Evolutionary conservation across 225 moss, liverwort and hornwort species (phyloP).

Genomic region (Marchantia paleacea): DNA sequence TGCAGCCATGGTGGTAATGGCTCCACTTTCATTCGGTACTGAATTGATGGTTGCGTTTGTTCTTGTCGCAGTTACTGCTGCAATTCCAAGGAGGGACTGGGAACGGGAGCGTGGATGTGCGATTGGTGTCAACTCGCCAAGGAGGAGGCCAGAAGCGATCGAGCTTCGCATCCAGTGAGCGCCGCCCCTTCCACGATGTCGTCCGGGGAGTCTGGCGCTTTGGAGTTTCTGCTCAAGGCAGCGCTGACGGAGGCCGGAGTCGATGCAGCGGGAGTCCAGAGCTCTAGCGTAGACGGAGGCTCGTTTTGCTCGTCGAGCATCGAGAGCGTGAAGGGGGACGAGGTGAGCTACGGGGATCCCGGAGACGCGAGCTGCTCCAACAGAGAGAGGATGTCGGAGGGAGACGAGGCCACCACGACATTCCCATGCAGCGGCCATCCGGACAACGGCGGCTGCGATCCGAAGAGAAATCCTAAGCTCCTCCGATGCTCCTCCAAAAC

Average conservation of each 20-base stretch:
- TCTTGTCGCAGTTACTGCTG: slow-evolving; percentile 36
- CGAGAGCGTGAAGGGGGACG: slow-evolving; percentile 21
- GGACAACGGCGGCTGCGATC: slow-evolving; percentile 16
- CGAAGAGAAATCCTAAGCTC: slow-evolving; percentile 27
- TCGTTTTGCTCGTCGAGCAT: slow-evolving; percentile 31
- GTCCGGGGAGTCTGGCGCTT: slow-evolving; percentile 22
- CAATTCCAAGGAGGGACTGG: slow-evolving; percentile 36
- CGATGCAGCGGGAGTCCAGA: slow-evolving; percentile 6
- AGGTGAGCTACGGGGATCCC: not conserved
- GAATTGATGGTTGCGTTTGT: not conserved
- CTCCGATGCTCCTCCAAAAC: slow-evolving; percentile 25
- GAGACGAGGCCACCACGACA: slow-evolving; percentile 21
- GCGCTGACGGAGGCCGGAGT: slow-evolving; percentile 27
- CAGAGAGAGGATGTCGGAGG: slow-evolving; percentile 26
- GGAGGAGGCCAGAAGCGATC: slow-evolving; percentile 13
- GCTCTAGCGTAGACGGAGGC: slow-evolving; percentile 22
- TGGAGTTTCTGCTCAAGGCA: slow-evolving; percentile 40
- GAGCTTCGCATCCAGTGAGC: not conserved
- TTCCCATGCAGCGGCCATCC: not conserved
- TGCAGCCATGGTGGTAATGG: no score
- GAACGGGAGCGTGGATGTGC: slow-evolving; percentile 35
- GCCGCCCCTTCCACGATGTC: slow-evolving; percentile 21
- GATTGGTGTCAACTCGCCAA: slow-evolving; percentile 36
- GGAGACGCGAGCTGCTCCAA: slow-evolving; percentile 29
- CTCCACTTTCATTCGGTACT: no score